Evolutionary conservation across 2,329 filamentous ascomycete species (phyloP).

Genomic region (Aspergillus nomiae): DNA sequence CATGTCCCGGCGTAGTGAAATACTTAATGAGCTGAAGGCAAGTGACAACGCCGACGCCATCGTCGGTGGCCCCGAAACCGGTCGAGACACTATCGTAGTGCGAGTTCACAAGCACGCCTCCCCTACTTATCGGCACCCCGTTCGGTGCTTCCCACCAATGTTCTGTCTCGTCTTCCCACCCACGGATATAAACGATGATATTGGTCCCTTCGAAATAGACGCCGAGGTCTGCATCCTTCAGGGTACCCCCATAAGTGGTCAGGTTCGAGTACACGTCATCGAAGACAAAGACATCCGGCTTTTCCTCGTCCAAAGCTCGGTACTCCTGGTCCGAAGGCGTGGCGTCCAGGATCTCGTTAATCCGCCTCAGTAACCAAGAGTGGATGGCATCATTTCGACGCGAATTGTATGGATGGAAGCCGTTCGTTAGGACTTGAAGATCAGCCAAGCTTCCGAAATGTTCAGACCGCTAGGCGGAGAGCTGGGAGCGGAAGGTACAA

Average conservation of each 20-base stretch:
- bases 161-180: conserved; percentile 70
- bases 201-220: conserved; percentile 94
- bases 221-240: conserved; percentile 41
- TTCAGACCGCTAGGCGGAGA: conserved; percentile 67
- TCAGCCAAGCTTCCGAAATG: conserved; percentile 82
- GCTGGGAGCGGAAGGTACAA: conserved; percentile 68
- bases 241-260: conserved; percentile 61
- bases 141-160: conserved; percentile 69
- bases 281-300: conserved; percentile 62
- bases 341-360: conserved; percentile 67
- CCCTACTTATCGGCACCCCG: conserved; percentile 57
- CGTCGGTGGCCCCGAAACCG: conserved; percentile 89
- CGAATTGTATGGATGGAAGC: conserved; percentile 88
- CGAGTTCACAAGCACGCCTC: conserved; percentile 88
- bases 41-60: conserved; percentile 86
- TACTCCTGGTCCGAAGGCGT: conserved; percentile 48
- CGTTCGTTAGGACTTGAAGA: conserved; percentile 70
- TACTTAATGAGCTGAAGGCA: conserved; percentile 83
- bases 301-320: conserved; percentile 21
- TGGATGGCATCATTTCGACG: conserved; percentile 78
- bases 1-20: conserved; percentile 71
- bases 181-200: conserved; percentile 87
- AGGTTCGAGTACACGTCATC: conserved; percentile 79
- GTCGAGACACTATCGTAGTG: conserved; percentile 95
- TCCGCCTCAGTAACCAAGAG: conserved; percentile 70